Evolutionary conservation across 2,329 filamentous ascomycete genomes (phyloP).

Genomic region (Trichoderma sp.): DNA sequence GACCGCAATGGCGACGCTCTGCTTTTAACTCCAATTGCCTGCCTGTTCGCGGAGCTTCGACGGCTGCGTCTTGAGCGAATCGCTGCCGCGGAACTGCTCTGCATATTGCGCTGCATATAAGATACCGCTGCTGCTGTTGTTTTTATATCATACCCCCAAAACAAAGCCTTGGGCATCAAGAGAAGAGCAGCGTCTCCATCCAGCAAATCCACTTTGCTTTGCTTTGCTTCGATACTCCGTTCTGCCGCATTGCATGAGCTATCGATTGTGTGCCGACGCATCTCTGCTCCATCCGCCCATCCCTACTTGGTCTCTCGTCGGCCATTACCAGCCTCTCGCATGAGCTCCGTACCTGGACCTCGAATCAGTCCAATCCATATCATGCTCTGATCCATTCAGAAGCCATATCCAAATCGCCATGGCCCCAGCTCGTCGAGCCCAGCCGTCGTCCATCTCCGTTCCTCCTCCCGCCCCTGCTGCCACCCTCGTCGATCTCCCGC

Average conservation of each 20-base stretch:
- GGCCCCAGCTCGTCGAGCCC: slow-evolving; percentile 43
- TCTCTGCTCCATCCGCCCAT: neutral
- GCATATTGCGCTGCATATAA: neutral
- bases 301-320: neutral
- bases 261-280: slow-evolving; percentile 4
- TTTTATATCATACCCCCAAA: neutral
- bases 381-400: slow-evolving; percentile 34
- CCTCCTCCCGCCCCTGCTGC: slow-evolving; percentile 33
- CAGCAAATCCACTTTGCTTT: neutral
- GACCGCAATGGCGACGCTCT: neutral
- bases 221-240: neutral
- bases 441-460: slow-evolving; percentile 43
- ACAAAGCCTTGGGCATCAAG: neutral
- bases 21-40: neutral
- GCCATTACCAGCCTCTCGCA: neutral
- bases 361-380: slow-evolving; percentile 26
- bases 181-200: neutral
- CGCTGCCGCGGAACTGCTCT: neutral
- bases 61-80: neutral
- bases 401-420: slow-evolving; percentile 31
- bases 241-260: slow-evolving; percentile 13
- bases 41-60: neutral
- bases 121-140: neutral
- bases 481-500: slow-evolving; percentile 36
- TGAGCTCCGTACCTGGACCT: neutral